These are phyloP conservation scores for Ocimum tenuiflorum DNA, from an alignment of 257 asterid species.

Conservation along the genomic window DNA sequence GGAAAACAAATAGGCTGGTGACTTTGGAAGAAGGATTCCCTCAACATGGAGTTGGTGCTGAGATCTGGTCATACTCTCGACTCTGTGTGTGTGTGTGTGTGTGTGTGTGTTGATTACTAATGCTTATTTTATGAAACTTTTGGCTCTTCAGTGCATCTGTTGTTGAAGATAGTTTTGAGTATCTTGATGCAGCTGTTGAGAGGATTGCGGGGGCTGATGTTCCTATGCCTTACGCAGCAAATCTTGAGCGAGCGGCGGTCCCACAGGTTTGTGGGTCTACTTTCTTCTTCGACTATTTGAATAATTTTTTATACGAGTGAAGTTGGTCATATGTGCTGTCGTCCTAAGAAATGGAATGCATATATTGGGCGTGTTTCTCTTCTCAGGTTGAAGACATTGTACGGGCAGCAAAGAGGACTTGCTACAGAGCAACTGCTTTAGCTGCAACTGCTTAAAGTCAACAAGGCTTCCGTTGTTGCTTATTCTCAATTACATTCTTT, in stretches of 20 bases:
- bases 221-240: constrained; percentile 85
- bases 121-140: neutral
- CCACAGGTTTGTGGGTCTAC: constrained; percentile 17
- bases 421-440: constrained; percentile 35
- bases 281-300: neutral
- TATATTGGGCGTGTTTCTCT: neutral
- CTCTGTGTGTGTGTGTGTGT: neutral
- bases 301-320: no score
- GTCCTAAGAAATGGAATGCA: no score
- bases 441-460: neutral
- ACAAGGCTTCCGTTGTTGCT: neutral
- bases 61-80: constrained; percentile 52
- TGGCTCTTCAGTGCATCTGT: constrained; percentile 49
- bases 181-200: constrained; percentile 82
- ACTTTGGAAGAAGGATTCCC: constrained; percentile 83
- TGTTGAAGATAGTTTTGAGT: constrained; percentile 60
- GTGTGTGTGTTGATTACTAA: neutral
- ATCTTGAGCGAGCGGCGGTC: constrained; percentile 69
- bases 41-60: constrained; percentile 89
- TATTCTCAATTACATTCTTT: no score
- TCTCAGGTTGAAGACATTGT: constrained; percentile 44
- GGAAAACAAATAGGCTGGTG: constrained; percentile 76
- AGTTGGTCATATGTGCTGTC: no score
- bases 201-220: constrained; percentile 86
- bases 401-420: constrained; percentile 47